phyloP scores from a whole-genome alignment of 2,329 filamentous ascomycete species.

The Penicillium sp. region DNA sequence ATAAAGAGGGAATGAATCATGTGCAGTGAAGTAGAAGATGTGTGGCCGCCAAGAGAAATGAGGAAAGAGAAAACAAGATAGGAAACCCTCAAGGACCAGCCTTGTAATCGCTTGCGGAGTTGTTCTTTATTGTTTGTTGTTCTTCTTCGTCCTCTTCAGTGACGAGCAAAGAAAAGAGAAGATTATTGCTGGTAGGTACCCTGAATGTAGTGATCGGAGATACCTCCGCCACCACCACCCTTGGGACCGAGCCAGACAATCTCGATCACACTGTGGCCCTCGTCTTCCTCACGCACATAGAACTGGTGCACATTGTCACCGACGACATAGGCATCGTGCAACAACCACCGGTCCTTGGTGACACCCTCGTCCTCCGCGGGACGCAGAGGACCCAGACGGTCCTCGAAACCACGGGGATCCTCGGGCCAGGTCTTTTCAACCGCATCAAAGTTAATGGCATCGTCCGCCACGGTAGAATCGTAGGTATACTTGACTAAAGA shows the following conservation, averaged over 20 bases:
- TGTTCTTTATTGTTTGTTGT: conserved; percentile 13
- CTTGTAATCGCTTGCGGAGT: conserved; percentile 36
- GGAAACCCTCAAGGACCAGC: conserved; percentile 43
- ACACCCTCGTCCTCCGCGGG: conserved; percentile 48
- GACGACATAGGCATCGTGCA: conserved; percentile 47
- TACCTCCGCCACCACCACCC: conserved; percentile 45
- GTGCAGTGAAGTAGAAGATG: conserved; percentile 44
- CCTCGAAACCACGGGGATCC: conserved; percentile 49
- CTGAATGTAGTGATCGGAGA: conserved; percentile 38
- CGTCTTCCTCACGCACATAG: conserved; percentile 49
- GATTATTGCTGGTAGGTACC: conserved; percentile 38
- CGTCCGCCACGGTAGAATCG: conserved; percentile 42
- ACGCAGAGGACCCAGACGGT: conserved; percentile 48
- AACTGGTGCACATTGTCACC: conserved; percentile 53
- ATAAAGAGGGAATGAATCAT: conserved; percentile 38
- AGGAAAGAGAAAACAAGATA: conserved; percentile 20
- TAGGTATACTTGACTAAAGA: conserved; percentile 52
- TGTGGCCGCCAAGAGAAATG: conserved; percentile 16
- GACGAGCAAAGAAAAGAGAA: conserved; percentile 20
- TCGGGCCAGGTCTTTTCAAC: conserved; percentile 54
- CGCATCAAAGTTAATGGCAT: conserved; percentile 51
- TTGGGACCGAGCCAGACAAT: conserved; percentile 52
- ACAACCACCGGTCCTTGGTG: conserved; percentile 50
- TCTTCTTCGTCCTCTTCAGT: conserved; percentile 11
- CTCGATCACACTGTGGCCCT: conserved; percentile 51